Percentiles rank a stretch among this genome's conserved stretches.
phyloP scores from a whole-genome alignment of 2,329 filamentous ascomycete species.

The Phialemoniopsis sp. region DNA sequence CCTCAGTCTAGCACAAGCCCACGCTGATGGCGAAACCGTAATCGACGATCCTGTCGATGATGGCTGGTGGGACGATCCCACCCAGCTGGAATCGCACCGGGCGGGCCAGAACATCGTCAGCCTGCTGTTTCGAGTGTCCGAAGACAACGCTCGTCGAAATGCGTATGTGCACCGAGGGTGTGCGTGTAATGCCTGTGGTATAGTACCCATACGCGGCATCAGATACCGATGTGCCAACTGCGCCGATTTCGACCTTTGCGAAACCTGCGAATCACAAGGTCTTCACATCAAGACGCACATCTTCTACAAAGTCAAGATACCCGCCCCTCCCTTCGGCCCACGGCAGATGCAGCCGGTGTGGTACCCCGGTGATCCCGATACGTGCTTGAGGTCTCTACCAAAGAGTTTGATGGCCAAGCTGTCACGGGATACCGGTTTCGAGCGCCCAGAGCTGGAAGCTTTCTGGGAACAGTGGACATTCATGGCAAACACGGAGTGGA shows the following conservation, averaged over 20 bases:
- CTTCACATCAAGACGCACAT: conserved; percentile 86
- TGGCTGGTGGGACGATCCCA: conserved; percentile 48
- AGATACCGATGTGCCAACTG: conserved; percentile 95
- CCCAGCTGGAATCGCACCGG: conserved; percentile 35
- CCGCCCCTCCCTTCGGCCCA: conserved; percentile 78
- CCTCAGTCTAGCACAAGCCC: conserved; percentile 13
- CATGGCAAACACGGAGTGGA: conserved; percentile 82
- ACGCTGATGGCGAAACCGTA: conserved; percentile 28
- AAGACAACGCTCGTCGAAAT: conserved; percentile 84
- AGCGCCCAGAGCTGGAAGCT: conserved; percentile 84
- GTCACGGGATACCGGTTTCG: conserved; percentile 70
- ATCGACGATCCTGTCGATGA: conserved; percentile 28
- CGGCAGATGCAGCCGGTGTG: conserved; percentile 77
- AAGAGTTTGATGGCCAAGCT: conserved; percentile 64
- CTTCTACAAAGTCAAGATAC: conserved; percentile 93
- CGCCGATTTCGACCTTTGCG: conserved; percentile 91
- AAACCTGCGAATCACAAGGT: conserved; percentile 79
- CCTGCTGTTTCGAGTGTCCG: conserved; percentile 85
- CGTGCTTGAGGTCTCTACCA: conserved; percentile 63
- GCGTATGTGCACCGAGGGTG: conserved; percentile 91
- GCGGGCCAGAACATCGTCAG: conserved; percentile 78
- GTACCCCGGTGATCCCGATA: conserved; percentile 83
- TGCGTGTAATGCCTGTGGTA: conserved; percentile 84
- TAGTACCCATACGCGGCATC: conserved; percentile 84
- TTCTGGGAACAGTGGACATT: conserved; percentile 97